Base-by-base conservation (phyloP, 495 filamentous ascomycete species). In the Aspergillus coremiiformis region DNA sequence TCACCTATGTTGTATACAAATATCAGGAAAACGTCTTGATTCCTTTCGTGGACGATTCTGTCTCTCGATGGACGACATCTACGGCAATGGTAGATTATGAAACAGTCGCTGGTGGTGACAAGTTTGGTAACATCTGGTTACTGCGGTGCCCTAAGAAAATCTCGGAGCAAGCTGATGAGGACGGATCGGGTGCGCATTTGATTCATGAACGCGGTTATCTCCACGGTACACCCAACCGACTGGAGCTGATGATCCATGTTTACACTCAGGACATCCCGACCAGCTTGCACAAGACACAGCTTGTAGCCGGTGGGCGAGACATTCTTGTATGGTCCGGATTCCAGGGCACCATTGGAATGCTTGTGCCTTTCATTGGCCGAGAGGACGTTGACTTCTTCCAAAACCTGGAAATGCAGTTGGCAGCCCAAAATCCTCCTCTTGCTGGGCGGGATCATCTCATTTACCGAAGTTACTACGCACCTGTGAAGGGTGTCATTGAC, bases 341-440 rank as follows among this genome's bases (percentile, higher is more conserved):
- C 30, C 89, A 95, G 59, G 94, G 94, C 41, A 96, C 92, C 0
- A 78, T 99, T 15, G 94, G 94, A 21, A 86, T 95, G 32, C 72
- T 97, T 30, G 84, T 96, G 37, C 94, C 94, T 0, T 96, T 99
- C 60, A 72, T 86, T 15, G 84, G 83, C 52, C 83, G 93, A 21
- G 91, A 96, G 60, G 92, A 97, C 62, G 89, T 94, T 35, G 91
- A 96, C 70, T 96, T 97, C 68, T 97, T 99, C 77, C 90, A 96
- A 66, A 89, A 82, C 32, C 75, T 97, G 26, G 93, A 97, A 67
- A 84, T 84, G 59, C 85, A 93, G 54, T 72, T 99, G 70, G 79
- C 90, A 43, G 78, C 74, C 15, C 90, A 96, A 56, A 86, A 95
- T 56, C 78, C 90, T 19, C 89, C 90, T 11, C 75, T 96, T 20